Percentiles rank a stretch among this genome's conserved stretches.
phyloP scores from a whole-genome alignment of 148 eudicot species.

The Gaultheria prostrata region DNA sequence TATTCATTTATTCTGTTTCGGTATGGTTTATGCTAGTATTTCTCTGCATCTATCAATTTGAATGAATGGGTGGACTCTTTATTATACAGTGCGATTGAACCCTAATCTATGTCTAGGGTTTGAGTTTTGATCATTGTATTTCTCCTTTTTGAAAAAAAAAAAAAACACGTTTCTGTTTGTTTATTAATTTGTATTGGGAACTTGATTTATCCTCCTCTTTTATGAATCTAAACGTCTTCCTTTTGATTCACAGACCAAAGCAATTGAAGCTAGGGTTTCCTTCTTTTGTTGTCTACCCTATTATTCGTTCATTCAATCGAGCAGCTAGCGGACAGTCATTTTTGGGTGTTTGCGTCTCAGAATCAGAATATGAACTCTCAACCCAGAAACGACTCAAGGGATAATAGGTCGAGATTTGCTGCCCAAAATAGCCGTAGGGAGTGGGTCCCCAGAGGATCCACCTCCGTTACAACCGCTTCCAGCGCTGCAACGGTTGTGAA shows the following conservation, averaged over 20 bases:
- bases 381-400: conserved; percentile 47
- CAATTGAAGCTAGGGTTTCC: conserved; percentile 4
- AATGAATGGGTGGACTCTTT: background rate
- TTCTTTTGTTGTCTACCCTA: background rate
- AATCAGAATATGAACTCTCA: conserved; percentile 63
- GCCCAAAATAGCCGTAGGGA: conserved; percentile 45
- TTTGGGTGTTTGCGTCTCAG: conserved; percentile 2
- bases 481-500: conserved; percentile 27
- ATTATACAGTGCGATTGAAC: background rate
- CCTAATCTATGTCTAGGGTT: background rate
- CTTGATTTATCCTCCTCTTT: background rate
- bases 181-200: background rate
- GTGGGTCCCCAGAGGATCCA: conserved; percentile 69
- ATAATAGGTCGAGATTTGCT: conserved; percentile 39
- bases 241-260: background rate
- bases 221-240: background rate
- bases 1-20: background rate
- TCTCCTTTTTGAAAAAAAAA: background rate
- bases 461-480: background rate
- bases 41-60: background rate
- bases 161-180: background rate
- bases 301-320: background rate
- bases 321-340: background rate
- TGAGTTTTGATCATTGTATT: background rate
- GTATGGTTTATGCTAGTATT: background rate